Base-by-base conservation (phyloP, 208 protist species). In the Trypanosoma vivax region DNA sequence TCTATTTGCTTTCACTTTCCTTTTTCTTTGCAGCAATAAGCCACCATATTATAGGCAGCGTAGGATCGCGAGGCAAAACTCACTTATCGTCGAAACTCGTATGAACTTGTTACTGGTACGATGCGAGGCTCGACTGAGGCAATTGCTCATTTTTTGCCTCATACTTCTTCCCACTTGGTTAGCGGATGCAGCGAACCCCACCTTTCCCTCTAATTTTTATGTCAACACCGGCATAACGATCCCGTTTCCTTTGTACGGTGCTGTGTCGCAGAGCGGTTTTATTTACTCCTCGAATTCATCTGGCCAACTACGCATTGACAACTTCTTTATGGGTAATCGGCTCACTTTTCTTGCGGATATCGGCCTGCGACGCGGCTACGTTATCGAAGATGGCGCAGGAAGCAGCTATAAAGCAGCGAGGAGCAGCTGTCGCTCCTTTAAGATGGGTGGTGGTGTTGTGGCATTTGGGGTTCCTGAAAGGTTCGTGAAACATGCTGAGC, bases 381-480 rank as follows among this genome's bases (percentile, higher is more conserved):
- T 71, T n/a, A 37, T 9, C 14, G 14, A 14, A 9, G 50, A 49
- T 10, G 43, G 6, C 25, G 13, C 43, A 11, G 52, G 39, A 30
- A 47, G 34, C 13, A 40, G 50, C 10, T 9, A 29, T 41, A 28
- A 30, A 3, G 58, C 28, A 37, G 53, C 51, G 14, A 18, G 13
- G 1, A 51, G 30, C 35, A 43, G 45, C 18, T 74, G 67, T 34
- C 46, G 52, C 7, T 37, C 50, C n/a, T 74, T 69, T 60, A 14
- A 25, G 1, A 61, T 60, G 35, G 21, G 24, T 16, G 53, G 67
- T 3, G 50, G 50, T 38, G 30, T 72, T 10, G 21, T 37, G 5
- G 60, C 51, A 0, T 65, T 78, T 48, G 70, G 75, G 37, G 75
- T 87, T 16, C 75, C 79, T 19, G 60, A 52, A 2, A 43, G 46